phyloP scores from a whole-genome alignment of 2,329 filamentous ascomycete genomes.

The Curvularia hawaiiensis region DNA sequence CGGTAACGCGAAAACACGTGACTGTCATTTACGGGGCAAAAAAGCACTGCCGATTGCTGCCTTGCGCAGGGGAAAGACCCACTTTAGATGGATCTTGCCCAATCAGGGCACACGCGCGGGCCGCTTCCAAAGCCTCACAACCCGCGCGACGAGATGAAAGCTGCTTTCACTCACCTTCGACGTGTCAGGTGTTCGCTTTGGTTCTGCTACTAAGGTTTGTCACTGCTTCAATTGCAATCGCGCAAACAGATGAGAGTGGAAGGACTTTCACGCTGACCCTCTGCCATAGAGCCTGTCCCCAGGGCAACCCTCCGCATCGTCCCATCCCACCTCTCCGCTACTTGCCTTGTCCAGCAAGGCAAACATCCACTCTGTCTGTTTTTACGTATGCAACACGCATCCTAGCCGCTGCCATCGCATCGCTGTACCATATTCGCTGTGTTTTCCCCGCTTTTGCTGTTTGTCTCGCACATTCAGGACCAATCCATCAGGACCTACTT shows the following conservation, averaged over 20 bases:
- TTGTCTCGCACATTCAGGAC: neutral
- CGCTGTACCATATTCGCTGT: constrained; percentile 9
- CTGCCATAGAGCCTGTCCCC: constrained; percentile 23
- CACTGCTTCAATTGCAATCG: constrained; percentile 15
- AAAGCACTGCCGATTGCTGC: constrained; percentile 1
- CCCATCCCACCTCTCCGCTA: constrained; percentile 14
- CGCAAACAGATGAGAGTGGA: neutral
- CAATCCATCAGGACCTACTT: neutral
- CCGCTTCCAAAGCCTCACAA: constrained; percentile 26
- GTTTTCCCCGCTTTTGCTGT: neutral
- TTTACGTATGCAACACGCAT: constrained; percentile 3
- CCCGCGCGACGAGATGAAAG: constrained; percentile 24
- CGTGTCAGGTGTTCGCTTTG: constrained; percentile 15
- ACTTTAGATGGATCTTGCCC: constrained; percentile 6
- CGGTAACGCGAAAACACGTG: constrained; percentile 6
- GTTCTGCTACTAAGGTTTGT: constrained; percentile 20
- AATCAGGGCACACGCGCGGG: constrained; percentile 14
- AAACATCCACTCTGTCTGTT: constrained; percentile 26
- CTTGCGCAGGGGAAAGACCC: constrained; percentile 7
- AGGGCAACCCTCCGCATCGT: constrained; percentile 30
- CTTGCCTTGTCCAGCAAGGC: constrained; percentile 17
- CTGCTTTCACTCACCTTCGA: constrained; percentile 21
- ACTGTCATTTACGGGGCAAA: neutral
- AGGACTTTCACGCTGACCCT: constrained; percentile 23
- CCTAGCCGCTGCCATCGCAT: neutral